Percentiles rank a stretch among this genome's conserved stretches.
Conservation (phyloP, 768 basidiomycete species). For the Lyophyllum shimeji region DNA sequence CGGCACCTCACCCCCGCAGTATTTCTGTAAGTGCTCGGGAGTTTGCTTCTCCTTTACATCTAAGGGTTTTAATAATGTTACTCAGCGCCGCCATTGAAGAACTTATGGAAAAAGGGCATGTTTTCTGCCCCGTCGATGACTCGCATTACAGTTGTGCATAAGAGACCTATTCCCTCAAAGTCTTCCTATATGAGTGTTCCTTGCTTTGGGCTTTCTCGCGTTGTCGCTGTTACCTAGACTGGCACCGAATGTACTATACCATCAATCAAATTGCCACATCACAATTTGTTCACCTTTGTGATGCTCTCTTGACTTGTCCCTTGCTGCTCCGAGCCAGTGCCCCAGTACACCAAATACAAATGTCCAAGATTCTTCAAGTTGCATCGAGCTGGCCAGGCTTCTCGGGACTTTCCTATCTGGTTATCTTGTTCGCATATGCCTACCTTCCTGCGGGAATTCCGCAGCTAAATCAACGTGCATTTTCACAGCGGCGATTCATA, state of each 20-base stretch:
- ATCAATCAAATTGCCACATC: too few relatives aligned
- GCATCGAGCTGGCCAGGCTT: slow-evolving; percentile 44
- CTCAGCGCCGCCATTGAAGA: slow-evolving; percentile 20
- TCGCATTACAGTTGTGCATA: slow-evolving; percentile 19
- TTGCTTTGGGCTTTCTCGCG: too few relatives aligned
- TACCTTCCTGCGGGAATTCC: background rate
- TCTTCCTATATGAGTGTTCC: too few relatives aligned
- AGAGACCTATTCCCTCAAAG: background rate
- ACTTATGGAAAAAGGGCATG: slow-evolving; percentile 22
- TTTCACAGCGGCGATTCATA: slow-evolving; percentile 61
- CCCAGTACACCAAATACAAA: too few relatives aligned
- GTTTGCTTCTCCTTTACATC: background rate
- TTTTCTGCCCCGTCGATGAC: slow-evolving; percentile 28
- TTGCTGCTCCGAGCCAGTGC: too few relatives aligned
- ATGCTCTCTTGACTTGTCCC: too few relatives aligned
- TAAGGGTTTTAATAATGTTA: background rate
- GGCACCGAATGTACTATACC: too few relatives aligned
- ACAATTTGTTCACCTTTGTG: too few relatives aligned
- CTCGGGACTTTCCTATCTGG: slow-evolving; percentile 35
- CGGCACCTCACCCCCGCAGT: slow-evolving; percentile 1
- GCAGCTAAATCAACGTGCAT: background rate
- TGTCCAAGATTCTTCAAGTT: slow-evolving; percentile 24
- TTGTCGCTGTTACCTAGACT: too few relatives aligned
- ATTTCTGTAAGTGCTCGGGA: slow-evolving; percentile 11
- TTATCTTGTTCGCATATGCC: slow-evolving; percentile 50